Percentiles rank a stretch among this genome's conserved stretches.
Conservation (phyloP, 2,329 filamentous ascomycete genomes). For the Colletotrichum liaoningense region DNA sequence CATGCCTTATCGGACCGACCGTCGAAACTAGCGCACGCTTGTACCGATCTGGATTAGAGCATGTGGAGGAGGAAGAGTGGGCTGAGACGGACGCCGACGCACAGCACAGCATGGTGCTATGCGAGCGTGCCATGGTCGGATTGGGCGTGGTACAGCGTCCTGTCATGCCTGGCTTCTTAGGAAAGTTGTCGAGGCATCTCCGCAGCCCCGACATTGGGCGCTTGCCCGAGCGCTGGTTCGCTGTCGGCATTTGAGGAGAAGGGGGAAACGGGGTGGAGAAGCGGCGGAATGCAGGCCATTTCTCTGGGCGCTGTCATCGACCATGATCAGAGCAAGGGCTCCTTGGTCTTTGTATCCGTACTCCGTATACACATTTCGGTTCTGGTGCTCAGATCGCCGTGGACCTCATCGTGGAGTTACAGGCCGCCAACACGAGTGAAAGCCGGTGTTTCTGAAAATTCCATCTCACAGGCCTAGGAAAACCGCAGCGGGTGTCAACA, state of each 20-base stretch:
- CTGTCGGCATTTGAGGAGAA: conserved; percentile 10
- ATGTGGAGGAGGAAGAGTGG: conserved; percentile 23
- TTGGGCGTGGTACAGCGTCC: conserved; percentile 11
- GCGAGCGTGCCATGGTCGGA: neutral
- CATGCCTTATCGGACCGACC: conserved; percentile 37
- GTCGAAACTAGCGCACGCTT: conserved; percentile 17
- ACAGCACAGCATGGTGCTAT: conserved; percentile 9
- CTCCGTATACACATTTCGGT: no score
- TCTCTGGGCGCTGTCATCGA: conserved; percentile 32
- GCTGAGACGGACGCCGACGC: conserved; percentile 5
- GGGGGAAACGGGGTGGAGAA: conserved; percentile 9
- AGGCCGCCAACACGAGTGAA: neutral
- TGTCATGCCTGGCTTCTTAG: conserved; percentile 7
- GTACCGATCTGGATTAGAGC: neutral
- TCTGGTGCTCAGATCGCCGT: neutral
- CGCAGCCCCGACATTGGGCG: neutral
- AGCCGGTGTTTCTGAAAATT: neutral
- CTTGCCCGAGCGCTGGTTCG: conserved; percentile 21
- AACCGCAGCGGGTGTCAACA: neutral
- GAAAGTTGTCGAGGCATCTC: neutral
- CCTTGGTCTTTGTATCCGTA: neutral
- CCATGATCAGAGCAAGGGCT: conserved; percentile 21
- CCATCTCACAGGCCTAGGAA: neutral
- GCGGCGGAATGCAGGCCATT: neutral
- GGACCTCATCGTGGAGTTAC: neutral